phyloP scores from a whole-genome alignment of 2,329 filamentous ascomycete genomes.

The Fusarium humuli region DNA sequence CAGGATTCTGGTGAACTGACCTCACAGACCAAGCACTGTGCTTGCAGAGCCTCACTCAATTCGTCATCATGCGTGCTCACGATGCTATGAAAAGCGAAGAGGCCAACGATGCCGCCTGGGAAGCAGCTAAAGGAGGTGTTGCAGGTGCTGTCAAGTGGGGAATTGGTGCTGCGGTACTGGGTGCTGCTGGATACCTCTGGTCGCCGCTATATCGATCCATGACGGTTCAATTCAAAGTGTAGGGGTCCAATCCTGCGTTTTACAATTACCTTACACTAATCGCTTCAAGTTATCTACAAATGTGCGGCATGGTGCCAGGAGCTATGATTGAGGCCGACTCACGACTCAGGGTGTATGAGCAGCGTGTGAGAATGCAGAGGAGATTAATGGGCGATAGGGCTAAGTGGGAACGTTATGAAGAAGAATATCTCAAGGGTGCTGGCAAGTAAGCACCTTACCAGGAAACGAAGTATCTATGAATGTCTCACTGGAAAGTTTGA shows the following conservation, averaged over 20 bases:
- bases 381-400: conserved; percentile 73
- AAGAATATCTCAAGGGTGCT: conserved; percentile 64
- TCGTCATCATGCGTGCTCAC: conserved; percentile 43
- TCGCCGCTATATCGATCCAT: conserved; percentile 79
- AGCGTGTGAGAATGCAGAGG: conserved; percentile 72
- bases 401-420: conserved; percentile 75
- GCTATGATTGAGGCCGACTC: conserved; percentile 81
- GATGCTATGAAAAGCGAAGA: conserved; percentile 73
- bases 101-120: conserved; percentile 76
- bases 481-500: conserved; percentile 11
- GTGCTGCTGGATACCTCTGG: conserved; percentile 69
- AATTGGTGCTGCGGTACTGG: conserved; percentile 70
- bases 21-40: background rate
- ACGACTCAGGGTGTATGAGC: conserved; percentile 74
- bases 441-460: conserved; percentile 45
- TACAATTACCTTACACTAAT: conserved; percentile 3
- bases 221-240: conserved; percentile 84
- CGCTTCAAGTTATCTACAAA: conserved; percentile 76
- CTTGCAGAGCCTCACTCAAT: background rate
- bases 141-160: conserved; percentile 80
- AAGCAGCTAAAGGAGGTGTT: conserved; percentile 74
- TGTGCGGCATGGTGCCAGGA: conserved; percentile 87
- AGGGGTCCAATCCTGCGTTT: conserved; percentile 53
- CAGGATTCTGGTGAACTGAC: too few relatives aligned
- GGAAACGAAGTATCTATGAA: background rate